Percentiles rank a stretch among this genome's conserved stretches.
Evolutionary conservation across 2,329 filamentous ascomycete species (phyloP).

Genomic region (Alternaria sp.): DNA sequence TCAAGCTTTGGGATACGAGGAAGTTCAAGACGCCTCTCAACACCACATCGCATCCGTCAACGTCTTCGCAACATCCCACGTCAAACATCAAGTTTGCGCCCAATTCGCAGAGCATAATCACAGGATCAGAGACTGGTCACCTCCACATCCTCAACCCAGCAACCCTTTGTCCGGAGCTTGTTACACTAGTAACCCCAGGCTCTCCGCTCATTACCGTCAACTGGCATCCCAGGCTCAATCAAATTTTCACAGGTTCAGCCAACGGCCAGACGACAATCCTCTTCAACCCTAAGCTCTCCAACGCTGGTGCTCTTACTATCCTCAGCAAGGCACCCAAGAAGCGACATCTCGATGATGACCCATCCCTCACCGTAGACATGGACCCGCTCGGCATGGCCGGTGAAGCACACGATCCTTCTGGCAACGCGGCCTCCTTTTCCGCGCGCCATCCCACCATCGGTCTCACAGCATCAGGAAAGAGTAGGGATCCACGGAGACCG

Average conservation of each 20-base stretch:
- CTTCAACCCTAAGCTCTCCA: conserved; percentile 86
- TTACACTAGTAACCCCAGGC: conserved; percentile 87
- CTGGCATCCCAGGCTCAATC: conserved; percentile 95
- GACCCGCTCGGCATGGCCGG: conserved; percentile 83
- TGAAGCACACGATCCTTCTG: conserved; percentile 73
- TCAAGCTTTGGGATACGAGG: conserved; percentile 96
- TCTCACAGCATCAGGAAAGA: conserved; percentile 78
- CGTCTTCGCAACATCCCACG: conserved; percentile 81
- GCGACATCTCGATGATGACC: conserved; percentile 93
- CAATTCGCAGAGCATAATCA: conserved; percentile 82
- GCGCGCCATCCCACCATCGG: conserved; percentile 74
- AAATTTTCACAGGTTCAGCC: conserved; percentile 92
- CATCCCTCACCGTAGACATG: conserved; percentile 74
- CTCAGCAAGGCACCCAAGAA: conserved; percentile 95
- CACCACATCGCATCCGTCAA: conserved; percentile 79
- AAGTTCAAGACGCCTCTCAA: conserved; percentile 93
- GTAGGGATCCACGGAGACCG: conserved; percentile 82
- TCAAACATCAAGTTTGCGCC: conserved; percentile 91
- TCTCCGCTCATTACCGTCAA: conserved; percentile 82
- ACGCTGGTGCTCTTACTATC: conserved; percentile 81
- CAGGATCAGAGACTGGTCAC: conserved; percentile 84
- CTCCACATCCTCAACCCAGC: conserved; percentile 94
- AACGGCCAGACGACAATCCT: conserved; percentile 90
- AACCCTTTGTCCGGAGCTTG: conserved; percentile 82
- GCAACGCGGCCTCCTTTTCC: conserved; percentile 64